Evolutionary conservation across 805 yeast genomes (phyloP).

Genomic region (Babjeviella inositovora): DNA sequence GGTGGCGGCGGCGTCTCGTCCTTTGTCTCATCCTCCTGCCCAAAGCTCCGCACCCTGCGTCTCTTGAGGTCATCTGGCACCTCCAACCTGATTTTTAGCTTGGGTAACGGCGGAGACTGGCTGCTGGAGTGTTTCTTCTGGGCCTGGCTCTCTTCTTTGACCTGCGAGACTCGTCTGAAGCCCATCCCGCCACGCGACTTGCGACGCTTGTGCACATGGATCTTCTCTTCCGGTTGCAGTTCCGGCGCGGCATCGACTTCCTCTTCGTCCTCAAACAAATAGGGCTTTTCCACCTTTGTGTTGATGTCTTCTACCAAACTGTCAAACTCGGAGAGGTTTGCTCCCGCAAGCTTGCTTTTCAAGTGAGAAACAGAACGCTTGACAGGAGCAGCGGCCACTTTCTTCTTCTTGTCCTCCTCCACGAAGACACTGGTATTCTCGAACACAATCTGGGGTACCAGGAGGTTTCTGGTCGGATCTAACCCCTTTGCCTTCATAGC

Average conservation of each 20-base stretch:
- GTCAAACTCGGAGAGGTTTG: slow-evolving; percentile 3
- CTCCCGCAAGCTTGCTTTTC: slow-evolving; percentile 1
- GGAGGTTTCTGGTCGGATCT: slow-evolving; percentile 23
- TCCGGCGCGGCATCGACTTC: slow-evolving; percentile 1
- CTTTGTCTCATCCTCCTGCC: too few species aligned
- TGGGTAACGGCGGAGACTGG: background rate
- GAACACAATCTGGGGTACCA: slow-evolving; percentile 5
- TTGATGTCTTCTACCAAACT: slow-evolving; percentile 14
- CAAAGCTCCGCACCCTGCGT: slow-evolving; percentile 1
- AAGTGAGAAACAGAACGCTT: slow-evolving; percentile 2
- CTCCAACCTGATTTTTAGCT: background rate
- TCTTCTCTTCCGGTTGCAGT: slow-evolving; percentile 8
- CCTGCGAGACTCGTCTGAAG: slow-evolving; percentile 6
- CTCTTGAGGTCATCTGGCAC: too few species aligned
- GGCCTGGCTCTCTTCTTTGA: background rate
- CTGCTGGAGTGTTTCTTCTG: too few species aligned
- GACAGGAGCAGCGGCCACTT: slow-evolving; percentile 1
- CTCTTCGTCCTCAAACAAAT: slow-evolving; percentile 20
- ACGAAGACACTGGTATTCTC: slow-evolving; percentile 3
- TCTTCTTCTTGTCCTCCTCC: slow-evolving; percentile 3
- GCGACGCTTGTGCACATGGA: slow-evolving; percentile 5
- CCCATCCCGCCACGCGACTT: slow-evolving; percentile 8
- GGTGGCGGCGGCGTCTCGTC: too few species aligned
- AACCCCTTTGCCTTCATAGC: slow-evolving; percentile 15
- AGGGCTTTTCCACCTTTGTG: slow-evolving; percentile 13